A percentile compares a stretch with the other conserved stretches of the same genome.
phyloP scores from a whole-genome alignment of 2,329 filamentous ascomycete genomes.

The Penicillium sp. region DNA sequence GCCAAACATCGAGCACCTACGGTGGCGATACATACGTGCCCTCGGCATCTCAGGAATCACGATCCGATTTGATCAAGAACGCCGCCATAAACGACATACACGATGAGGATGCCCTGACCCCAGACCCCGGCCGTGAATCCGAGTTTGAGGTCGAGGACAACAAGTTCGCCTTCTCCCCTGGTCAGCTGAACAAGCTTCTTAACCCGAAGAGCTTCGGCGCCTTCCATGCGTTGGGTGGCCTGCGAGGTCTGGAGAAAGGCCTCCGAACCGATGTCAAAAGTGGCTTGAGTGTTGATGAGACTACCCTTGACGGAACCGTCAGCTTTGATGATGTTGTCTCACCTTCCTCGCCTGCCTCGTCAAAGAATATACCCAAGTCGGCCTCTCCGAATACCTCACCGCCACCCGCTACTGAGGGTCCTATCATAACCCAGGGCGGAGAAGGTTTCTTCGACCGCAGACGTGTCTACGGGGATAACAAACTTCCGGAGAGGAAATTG shows the following conservation, averaged over 20 bases:
- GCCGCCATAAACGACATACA: constrained; percentile 58
- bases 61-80: constrained; percentile 42
- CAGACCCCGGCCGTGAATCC: constrained; percentile 68
- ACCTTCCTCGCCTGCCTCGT: background rate
- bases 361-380: constrained; percentile 28
- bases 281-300: constrained; percentile 70
- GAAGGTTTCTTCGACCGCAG: constrained; percentile 57
- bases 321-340: constrained; percentile 61
- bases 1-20: constrained; percentile 51
- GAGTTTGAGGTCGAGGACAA: constrained; percentile 67
- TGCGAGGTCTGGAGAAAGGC: constrained; percentile 70
- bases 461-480: constrained; percentile 67
- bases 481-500: constrained; percentile 64
- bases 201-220: constrained; percentile 76
- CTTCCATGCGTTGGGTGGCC: constrained; percentile 71
- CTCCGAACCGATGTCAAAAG: constrained; percentile 62
- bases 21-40: constrained; percentile 55
- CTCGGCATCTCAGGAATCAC: constrained; percentile 43
- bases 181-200: constrained; percentile 71
- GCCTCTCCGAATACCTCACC: constrained; percentile 20
- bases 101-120: constrained; percentile 61
- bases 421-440: constrained; percentile 10
- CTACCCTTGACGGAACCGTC: constrained; percentile 59
- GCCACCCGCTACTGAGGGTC: background rate
- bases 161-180: constrained; percentile 69